Evolutionary conservation across 2,329 filamentous ascomycete species (phyloP), one percentile per base, ranked within the genome.

Genomic region (Stagonosporopsis rhizophila): DNA sequence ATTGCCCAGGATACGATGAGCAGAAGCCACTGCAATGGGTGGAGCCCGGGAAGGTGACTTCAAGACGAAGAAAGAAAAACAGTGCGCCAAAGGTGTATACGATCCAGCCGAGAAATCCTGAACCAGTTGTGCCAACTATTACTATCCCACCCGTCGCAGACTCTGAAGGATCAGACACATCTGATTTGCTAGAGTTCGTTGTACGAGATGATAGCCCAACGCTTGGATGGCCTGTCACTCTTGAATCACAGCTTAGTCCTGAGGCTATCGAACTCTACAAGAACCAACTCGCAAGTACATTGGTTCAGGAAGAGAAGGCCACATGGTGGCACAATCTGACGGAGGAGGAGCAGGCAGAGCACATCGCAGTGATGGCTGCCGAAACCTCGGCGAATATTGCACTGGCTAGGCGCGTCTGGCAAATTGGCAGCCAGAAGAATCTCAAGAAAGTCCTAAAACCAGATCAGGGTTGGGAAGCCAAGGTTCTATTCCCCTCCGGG

Each of bases 21-120:
- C 60, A 69, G 30, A 74, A 73, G 28, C 72, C 72, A 17, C 47
- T 74, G 25, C 69, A 73, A 40, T 74, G 71, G 71, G 57, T 74
- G 6, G 59, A 67, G 37, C 64, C 67, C 0, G 71, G 71, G 3
- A 70, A 65, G 44, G 66, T 73, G 14, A 71, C 61, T 4, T 73
- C 67, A n/a, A 58, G 68, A 47, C 53, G 48, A 28, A 62, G 62
- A 28, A 65, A 54, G 44, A 66, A 66, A 37, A 55, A 66, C 44
- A 52, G 20, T n/a, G 14, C 51, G 8, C 44, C 60, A 1, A 63
- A 59, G 22, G 46, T 60, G 23, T 62, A 66, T 35, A 51, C 58
- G 0, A 41, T 52, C 12, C 17, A 25, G 50, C 14, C 34, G 22
- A 34, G 20, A 32, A 40, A 20, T 22, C 4, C 20, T 5, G 20